Base-by-base conservation (phyloP, 192 early-diverging fungal species). In the Backusella sp. region DNA sequence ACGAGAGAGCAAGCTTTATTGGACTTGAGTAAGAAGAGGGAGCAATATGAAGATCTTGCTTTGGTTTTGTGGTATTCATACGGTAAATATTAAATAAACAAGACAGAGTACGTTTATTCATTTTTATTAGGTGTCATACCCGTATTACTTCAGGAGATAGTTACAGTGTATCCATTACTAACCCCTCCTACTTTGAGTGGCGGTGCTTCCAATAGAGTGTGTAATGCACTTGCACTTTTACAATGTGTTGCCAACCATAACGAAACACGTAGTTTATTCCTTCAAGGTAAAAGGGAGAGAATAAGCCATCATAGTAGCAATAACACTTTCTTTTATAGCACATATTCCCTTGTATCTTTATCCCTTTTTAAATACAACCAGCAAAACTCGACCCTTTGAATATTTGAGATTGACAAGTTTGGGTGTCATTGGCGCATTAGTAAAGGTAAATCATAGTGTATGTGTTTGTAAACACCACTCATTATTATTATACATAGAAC, bases 301-400 rank as follows among this genome's bases (percentile, higher is more conserved):
- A 56, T 68, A 35, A 62, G 26, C 39, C 14, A 66, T n/a, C 35
- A 23, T 1, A 11, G 14, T 14, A 39, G 12, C 12, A 39, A 41
- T 53, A 56, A 21, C 0, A 21, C 19, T 37, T 6, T 23, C 67
- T 19, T 26, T 44, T 28, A n/a, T 83, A 87, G 96, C 97, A 32
- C 96, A 98, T 79, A 96, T 99, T 73, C 96, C 97, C 0, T 87
- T 97, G 73, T 96, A 98, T 73, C 90, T 99, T n/a, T 99, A 99
- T 69, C 97, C 97, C 34, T 98, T 97, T 82, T 87, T 99, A 66
- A 98, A 97, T 86, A 99, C 97, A 26, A 94, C 94, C 17, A 94
- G 91, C 86, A 98, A 96, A 82, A 93, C 94, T 26, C 88, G 96
- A 44, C 96, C 96, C 28, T 98, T 97, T 83, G 97, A 99, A 79